Base-by-base conservation (phyloP, 139 green algal species). In the Chlorella ohadii region DNA sequence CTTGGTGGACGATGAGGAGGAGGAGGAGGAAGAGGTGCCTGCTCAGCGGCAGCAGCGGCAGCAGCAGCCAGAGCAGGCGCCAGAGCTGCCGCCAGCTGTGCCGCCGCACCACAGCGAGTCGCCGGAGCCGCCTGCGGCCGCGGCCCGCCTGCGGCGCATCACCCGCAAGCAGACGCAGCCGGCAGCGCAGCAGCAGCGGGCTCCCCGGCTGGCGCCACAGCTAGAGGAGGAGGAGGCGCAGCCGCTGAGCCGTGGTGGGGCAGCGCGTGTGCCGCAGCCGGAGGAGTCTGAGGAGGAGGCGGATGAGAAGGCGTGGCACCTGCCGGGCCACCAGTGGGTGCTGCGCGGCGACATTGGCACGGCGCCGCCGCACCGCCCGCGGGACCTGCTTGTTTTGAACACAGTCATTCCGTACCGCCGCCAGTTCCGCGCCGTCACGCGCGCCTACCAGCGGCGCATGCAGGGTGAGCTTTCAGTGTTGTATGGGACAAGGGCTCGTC, bases 301-400 rank as follows among this genome's bases (percentile, higher is more conserved):
- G 51, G 73, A 80, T 22, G 73, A 65, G 47, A 33, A 55, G 47
- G 47, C 28, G 9, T 82, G 63, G 57, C 76, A 33, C 19, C 36
- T 82, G 31, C 76, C 76, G 4, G 76, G 76, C 12, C 76, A 82
- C 76, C 33, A 23, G 25, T 82, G 76, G 76, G 17, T 57, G 25
- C 55, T 23, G 28, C 23, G 38, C 3, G 76, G 76, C 36, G 76
- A 82, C 38, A 71, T 82, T 16, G 25, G 4, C 31, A 59, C 59
- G 20, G 36, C 76, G 17, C 76, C 76, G 38, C 76, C 76, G 4
- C 76, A 28, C 38, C 25, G 34, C 27, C 23, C 39, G 12, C 36
- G 57, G 27, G 41, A 47, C 28, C 59, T 82, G 76, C 33, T 72
- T 59, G 76, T 82, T 11, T 59, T 82, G 3, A 59, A 31, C 27